Conservation (phyloP, 148 eudicot genomes). For the Hydrangea macrophylla region DNA sequence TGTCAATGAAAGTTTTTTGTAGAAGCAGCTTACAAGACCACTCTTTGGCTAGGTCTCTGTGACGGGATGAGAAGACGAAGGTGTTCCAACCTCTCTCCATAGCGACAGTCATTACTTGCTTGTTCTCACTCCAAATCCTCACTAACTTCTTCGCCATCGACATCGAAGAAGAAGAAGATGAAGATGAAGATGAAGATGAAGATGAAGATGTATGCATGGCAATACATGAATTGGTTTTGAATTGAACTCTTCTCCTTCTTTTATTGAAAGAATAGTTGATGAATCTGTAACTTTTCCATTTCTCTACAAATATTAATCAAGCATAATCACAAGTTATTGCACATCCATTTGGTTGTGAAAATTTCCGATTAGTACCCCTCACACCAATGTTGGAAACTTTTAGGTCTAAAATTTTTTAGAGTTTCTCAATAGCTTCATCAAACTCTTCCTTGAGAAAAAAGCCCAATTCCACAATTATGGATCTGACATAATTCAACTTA, state of each 20-base stretch:
- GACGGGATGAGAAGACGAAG: constrained; percentile 49
- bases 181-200: no score
- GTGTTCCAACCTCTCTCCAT: constrained; percentile 94
- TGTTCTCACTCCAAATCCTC: constrained; percentile 88
- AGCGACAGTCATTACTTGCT: constrained; percentile 85
- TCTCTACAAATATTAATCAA: constrained; percentile 29
- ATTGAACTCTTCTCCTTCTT: neutral
- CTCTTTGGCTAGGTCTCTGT: constrained; percentile 44
- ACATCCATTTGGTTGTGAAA: no score
- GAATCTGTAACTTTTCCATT: constrained; percentile 32
- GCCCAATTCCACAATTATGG: no score
- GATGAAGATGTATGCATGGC: constrained; percentile 26
- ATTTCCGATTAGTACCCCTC: no score
- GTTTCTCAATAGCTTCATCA: no score
- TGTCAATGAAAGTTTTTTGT: neutral
- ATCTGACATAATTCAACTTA: no score
- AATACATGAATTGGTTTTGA: constrained; percentile 23
- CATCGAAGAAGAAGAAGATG: no score
- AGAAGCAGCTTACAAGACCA: constrained; percentile 61
- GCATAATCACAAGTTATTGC: neutral
- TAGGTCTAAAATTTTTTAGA: no score
- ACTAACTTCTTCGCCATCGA: constrained; percentile 43
- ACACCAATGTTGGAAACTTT: no score
- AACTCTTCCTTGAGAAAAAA: no score
- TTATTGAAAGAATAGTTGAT: constrained; percentile 5